A percentile compares a stretch with the other conserved stretches of the same genome.
Evolutionary conservation across 768 basidiomycete species (phyloP).

Genomic region (Hygrocybe coccinea): DNA sequence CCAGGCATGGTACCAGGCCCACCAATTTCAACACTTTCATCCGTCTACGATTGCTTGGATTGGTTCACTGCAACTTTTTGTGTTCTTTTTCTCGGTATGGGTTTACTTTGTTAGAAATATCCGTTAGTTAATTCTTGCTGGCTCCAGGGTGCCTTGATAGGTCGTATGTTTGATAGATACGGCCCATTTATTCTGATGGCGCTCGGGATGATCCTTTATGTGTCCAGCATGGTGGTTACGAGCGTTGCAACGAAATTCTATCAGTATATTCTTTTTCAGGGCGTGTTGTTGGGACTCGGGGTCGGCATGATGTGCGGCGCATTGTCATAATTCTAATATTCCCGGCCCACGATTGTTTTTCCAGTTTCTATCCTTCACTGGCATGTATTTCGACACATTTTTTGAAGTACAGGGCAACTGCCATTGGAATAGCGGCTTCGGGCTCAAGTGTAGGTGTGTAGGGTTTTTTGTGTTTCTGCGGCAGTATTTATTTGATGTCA

Average conservation of each 20-base stretch:
- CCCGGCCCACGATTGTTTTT: conserved; percentile 10
- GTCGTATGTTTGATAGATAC: conserved; percentile 54
- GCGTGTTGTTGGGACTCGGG: conserved; percentile 59
- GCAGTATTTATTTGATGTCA: background rate
- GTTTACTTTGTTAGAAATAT: background rate
- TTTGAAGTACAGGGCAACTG: conserved; percentile 59
- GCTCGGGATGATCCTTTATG: conserved; percentile 45
- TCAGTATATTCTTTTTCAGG: conserved; percentile 60
- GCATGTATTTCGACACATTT: conserved; percentile 66
- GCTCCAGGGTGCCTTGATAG: conserved; percentile 55
- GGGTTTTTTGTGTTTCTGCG: background rate
- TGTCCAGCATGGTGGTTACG: conserved; percentile 53
- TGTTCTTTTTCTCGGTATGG: conserved; percentile 65
- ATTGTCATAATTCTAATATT: conserved; percentile 1
- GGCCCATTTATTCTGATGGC: conserved; percentile 54
- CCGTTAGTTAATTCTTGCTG: background rate
- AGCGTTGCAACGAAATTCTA: conserved; percentile 55
- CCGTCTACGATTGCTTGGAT: conserved; percentile 66
- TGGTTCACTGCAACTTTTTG: conserved; percentile 62
- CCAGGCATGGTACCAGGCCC: conserved; percentile 59
- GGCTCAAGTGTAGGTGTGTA: conserved; percentile 63
- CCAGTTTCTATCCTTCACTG: conserved; percentile 66
- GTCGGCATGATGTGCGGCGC: conserved; percentile 58
- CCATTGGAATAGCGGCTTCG: conserved; percentile 63
- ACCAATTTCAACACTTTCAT: conserved; percentile 49